Percentiles rank a stretch among this genome's conserved stretches.
Conservation (phyloP, 768 basidiomycete genomes). For the Omphalotus guepiniiformis region DNA sequence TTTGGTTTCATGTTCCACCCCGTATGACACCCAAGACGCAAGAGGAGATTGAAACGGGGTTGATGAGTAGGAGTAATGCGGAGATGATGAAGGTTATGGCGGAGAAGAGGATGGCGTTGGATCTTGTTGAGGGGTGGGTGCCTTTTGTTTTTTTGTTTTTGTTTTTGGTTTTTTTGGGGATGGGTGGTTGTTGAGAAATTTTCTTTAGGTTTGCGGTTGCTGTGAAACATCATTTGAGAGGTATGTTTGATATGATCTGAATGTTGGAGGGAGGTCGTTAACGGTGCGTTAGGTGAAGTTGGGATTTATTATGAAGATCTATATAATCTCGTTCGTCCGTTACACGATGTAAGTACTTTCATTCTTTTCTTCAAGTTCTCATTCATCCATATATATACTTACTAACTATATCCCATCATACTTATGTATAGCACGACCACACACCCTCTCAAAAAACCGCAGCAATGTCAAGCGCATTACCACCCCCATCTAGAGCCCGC, state of each 20-base stretch:
- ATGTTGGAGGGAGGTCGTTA: background rate
- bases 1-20: conserved; percentile 39
- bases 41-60: conserved; percentile 12
- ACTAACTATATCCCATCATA: too few species aligned
- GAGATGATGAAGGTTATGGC: conserved; percentile 26
- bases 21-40: conserved; percentile 18
- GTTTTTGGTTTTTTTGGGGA: too few species aligned
- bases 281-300: conserved; percentile 25
- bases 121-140: conserved; percentile 27
- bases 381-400: background rate
- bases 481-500: conserved; percentile 4
- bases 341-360: conserved; percentile 26
- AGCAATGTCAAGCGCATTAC: conserved; percentile 3
- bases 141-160: background rate
- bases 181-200: conserved; percentile 17
- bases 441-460: conserved; percentile 7
- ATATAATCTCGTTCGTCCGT: conserved; percentile 31
- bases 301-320: conserved; percentile 39
- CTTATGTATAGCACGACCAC: conserved; percentile 13
- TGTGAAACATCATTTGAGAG: conserved; percentile 37
- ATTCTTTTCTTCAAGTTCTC: background rate
- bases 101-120: conserved; percentile 36
- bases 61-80: conserved; percentile 17
- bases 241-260: conserved; percentile 13
- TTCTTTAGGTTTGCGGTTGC: conserved; percentile 25